These are phyloP conservation scores for Leishmania major DNA, from an alignment of 208 protist species.

Conservation along the genomic window DNA sequence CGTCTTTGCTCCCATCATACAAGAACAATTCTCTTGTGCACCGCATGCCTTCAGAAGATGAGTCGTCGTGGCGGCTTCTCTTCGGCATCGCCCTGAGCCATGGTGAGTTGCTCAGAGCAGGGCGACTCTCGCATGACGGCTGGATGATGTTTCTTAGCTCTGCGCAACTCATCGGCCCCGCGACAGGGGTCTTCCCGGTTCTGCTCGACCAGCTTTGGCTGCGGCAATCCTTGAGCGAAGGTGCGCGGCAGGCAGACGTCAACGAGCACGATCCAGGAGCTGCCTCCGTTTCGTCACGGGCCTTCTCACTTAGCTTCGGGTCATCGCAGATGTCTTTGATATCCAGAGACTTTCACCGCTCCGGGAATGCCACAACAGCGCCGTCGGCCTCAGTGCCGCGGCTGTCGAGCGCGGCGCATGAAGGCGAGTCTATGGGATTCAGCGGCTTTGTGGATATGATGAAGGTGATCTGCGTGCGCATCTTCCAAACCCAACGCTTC, in stretches of 20 bases:
- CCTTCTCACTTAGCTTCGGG: background rate
- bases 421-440: slow-evolving; percentile 51
- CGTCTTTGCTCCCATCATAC: background rate
- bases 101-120: slow-evolving; percentile 45
- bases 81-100: slow-evolving; percentile 89
- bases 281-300: background rate
- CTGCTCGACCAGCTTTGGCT: slow-evolving; percentile 78
- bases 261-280: background rate
- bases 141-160: slow-evolving; percentile 67
- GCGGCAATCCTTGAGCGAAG: slow-evolving; percentile 13
- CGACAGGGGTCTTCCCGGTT: slow-evolving; percentile 71
- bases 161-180: slow-evolving; percentile 55
- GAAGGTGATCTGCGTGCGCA: slow-evolving; percentile 83
- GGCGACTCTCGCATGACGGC: slow-evolving; percentile 52
- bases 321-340: background rate
- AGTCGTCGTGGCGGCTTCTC: slow-evolving; percentile 73
- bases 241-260: background rate
- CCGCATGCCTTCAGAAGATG: slow-evolving; percentile 34
- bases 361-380: no score
- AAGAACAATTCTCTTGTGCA: background rate
- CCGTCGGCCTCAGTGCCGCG: background rate
- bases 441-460: slow-evolving; percentile 86
- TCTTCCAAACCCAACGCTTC: slow-evolving; percentile 68
- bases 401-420: background rate
- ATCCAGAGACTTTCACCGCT: background rate